A percentile compares a stretch with the other conserved stretches of the same genome.
These are phyloP conservation scores for Scenedesmus sp. DNA, from an alignment of 163 green algal species.

Conservation along the genomic window DNA sequence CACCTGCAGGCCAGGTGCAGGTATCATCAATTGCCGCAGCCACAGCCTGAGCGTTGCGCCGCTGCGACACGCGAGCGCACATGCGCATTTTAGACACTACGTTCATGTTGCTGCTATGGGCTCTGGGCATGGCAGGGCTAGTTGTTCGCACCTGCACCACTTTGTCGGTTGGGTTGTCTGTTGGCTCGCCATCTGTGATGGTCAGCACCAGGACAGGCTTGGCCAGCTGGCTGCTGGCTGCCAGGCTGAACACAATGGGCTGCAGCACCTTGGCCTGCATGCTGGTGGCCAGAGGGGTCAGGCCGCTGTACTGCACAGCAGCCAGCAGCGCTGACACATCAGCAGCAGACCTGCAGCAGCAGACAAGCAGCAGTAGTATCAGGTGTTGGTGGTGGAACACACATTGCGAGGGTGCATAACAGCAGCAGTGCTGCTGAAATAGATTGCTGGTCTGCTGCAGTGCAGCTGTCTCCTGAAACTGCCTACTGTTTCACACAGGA, in stretches of 20 bases:
- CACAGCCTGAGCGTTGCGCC: too few relatives aligned
- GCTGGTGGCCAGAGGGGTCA: conserved; percentile 45
- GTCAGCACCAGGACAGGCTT: conserved; percentile 54
- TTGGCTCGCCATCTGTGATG: conserved; percentile 63
- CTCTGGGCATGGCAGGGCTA: too few relatives aligned
- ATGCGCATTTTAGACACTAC: too few relatives aligned
- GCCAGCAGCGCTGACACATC: conserved; percentile 21
- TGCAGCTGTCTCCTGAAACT: background rate
- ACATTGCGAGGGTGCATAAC: background rate
- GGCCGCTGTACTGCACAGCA: conserved; percentile 1
- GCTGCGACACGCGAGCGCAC: too few relatives aligned
- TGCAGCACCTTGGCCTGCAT: conserved; percentile 54
- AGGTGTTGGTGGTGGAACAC: background rate
- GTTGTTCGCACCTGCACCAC: conserved; percentile 29
- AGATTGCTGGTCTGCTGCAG: too few relatives aligned
- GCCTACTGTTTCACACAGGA: too few relatives aligned
- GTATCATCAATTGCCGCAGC: background rate
- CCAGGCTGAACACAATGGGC: conserved; percentile 45
- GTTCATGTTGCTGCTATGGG: too few relatives aligned
- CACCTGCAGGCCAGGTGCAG: background rate
- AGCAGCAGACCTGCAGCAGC: conserved; percentile 36
- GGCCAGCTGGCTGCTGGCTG: background rate
- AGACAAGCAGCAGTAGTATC: background rate
- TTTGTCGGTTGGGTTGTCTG: conserved; percentile 33
- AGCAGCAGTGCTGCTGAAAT: background rate